These are phyloP conservation scores for Sugiyamaella paludigena DNA, from an alignment of 1,139 yeast species.

Conservation along the genomic window DNA sequence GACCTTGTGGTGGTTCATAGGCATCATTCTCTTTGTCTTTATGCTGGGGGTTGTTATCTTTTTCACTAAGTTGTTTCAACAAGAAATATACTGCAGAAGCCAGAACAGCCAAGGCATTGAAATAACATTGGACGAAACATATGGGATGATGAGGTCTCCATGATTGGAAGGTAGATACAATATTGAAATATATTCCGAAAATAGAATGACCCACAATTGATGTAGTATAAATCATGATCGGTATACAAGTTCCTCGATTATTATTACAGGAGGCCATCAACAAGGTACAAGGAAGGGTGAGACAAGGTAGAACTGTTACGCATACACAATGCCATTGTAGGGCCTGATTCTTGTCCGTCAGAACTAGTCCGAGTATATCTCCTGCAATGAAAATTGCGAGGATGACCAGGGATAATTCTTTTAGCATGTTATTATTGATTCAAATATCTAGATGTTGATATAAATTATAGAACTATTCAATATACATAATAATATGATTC, in stretches of 20 bases:
- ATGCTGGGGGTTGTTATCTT: no score
- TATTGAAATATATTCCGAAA: constrained; percentile 5
- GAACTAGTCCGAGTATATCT: constrained; percentile 3
- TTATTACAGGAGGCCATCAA: constrained; percentile 6
- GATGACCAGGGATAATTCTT: no score
- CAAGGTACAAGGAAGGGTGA: constrained; percentile 1
- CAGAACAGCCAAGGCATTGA: neutral
- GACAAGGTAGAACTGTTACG: constrained; percentile 4
- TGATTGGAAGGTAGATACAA: constrained; percentile 1
- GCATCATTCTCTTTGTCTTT: no score
- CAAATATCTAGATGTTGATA: no score
- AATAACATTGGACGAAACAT: constrained; percentile 1
- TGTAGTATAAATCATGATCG: neutral
- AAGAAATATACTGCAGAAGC: no score
- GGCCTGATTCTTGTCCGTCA: neutral
- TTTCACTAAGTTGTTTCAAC: no score
- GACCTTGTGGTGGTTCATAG: no score
- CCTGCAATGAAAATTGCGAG: neutral
- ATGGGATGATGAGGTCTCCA: constrained; percentile 6
- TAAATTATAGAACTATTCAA: no score
- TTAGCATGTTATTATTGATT: no score
- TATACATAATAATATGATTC: no score
- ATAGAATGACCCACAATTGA: constrained; percentile 4
- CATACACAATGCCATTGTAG: constrained; percentile 2
- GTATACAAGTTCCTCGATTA: neutral